phyloP scores from a whole-genome alignment of 176 grass and related monocot species.

The Musa schizocarpa region DNA sequence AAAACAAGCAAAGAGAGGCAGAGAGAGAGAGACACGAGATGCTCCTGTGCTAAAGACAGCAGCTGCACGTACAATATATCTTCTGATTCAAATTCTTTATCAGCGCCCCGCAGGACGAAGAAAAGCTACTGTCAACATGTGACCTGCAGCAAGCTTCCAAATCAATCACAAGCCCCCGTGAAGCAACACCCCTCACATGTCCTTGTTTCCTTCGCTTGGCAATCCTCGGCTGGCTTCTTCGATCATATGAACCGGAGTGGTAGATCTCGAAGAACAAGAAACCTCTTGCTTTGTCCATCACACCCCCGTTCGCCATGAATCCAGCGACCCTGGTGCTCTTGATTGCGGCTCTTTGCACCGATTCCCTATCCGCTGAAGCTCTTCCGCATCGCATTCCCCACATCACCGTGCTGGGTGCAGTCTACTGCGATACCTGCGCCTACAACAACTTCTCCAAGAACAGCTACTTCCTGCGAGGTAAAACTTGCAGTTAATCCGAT shows the following conservation, averaged over 20 bases:
- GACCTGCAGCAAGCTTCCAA: not conserved
- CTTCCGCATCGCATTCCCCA: slow-evolving; percentile 40
- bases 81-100: no score
- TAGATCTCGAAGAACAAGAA: not conserved
- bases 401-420: slow-evolving; percentile 88
- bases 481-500: not conserved
- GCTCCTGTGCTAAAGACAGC: no score
- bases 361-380: slow-evolving; percentile 26
- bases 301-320: not conserved
- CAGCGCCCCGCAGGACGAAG: not conserved
- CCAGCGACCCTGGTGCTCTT: slow-evolving; percentile 1
- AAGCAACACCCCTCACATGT: not conserved
- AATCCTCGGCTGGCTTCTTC: not conserved
- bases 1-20: no score
- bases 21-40: no score
- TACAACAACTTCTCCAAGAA: slow-evolving; percentile 93
- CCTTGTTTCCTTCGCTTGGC: not conserved
- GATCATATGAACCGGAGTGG: not conserved
- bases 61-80: no score
- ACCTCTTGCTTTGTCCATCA: not conserved
- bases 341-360: slow-evolving; percentile 15
- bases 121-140: not conserved
- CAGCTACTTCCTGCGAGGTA: slow-evolving; percentile 96
- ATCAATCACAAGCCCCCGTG: not conserved
- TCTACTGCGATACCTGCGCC: slow-evolving; percentile 89